A percentile compares a stretch with the other conserved stretches of the same genome.
Conservation (phyloP, 108 stramenopile species). For the Cyclotella cryptica region DNA sequence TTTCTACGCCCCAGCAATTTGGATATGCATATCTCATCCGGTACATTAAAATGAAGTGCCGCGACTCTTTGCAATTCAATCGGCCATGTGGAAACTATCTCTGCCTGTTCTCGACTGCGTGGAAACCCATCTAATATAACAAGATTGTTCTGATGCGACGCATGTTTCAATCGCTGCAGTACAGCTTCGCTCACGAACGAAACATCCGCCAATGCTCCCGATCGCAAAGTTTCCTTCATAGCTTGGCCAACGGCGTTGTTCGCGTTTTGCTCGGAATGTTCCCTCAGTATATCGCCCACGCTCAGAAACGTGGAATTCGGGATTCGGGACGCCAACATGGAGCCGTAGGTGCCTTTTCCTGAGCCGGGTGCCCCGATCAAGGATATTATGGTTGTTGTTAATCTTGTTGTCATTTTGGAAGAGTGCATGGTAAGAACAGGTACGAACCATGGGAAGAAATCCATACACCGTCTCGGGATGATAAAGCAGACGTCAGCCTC, state of each 20-base stretch:
- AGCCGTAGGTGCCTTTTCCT: constrained; percentile 40
- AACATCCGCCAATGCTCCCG: constrained; percentile 73
- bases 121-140: constrained; percentile 86
- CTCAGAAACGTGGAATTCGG: constrained; percentile 54
- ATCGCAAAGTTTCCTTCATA: constrained; percentile 17
- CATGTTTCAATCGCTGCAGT: constrained; percentile 41
- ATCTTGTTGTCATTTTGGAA: background rate
- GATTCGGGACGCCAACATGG: constrained; percentile 38
- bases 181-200: constrained; percentile 59
- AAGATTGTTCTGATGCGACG: background rate
- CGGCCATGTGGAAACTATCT: constrained; percentile 66
- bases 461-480: no score
- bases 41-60: constrained; percentile 75
- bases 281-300: constrained; percentile 69
- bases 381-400: constrained; percentile 15
- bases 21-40: constrained; percentile 70
- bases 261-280: constrained; percentile 36
- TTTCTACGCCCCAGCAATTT: constrained; percentile 79
- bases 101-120: constrained; percentile 63
- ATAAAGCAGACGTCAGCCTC: no score
- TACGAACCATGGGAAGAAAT: no score
- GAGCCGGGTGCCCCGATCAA: constrained; percentile 29
- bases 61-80: constrained; percentile 33
- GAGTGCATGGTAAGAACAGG: background rate
- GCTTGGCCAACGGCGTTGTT: constrained; percentile 29